phyloP scores from a whole-genome alignment of 1,284 basidiomycete genomes.

The Ceratorhiza oryzae-sativae region DNA sequence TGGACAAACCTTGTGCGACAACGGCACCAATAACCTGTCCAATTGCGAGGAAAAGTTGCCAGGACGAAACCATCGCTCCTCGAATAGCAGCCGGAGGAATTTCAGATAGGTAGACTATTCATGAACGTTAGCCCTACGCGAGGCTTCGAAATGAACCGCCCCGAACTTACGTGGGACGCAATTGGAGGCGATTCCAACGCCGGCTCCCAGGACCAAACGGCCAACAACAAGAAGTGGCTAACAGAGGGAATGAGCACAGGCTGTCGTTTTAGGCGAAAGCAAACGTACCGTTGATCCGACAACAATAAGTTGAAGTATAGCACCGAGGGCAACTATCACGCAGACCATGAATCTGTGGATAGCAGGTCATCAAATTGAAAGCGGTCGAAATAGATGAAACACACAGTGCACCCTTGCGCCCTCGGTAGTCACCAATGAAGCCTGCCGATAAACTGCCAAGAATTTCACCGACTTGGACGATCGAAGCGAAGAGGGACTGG shows the following conservation, averaged over 20 bases:
- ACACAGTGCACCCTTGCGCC: conserved; percentile 53
- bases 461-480: conserved; percentile 56
- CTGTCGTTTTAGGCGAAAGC: neutral
- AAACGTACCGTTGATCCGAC: conserved; percentile 46
- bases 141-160: neutral
- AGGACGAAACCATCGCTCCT: conserved; percentile 52
- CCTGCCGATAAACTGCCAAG: conserved; percentile 53
- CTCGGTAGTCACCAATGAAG: conserved; percentile 52
- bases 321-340: conserved; percentile 50
- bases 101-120: conserved; percentile 54
- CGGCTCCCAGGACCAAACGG: conserved; percentile 52
- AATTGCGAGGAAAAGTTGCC: conserved; percentile 56
- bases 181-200: conserved; percentile 54
- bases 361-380: neutral
- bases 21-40: conserved; percentile 55
- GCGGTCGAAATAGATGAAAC: conserved; percentile 32
- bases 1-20: conserved; percentile 51
- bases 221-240: conserved; percentile 52
- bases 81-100: conserved; percentile 55
- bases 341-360: conserved; percentile 45
- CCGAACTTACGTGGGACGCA: conserved; percentile 20
- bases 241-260: neutral
- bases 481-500: conserved; percentile 49
- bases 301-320: conserved; percentile 52
- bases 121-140: conserved; percentile 42